These are phyloP conservation scores for Diaporthe aspalathi DNA, from an alignment of 2,329 filamentous ascomycete species.

Conservation along the genomic window DNA sequence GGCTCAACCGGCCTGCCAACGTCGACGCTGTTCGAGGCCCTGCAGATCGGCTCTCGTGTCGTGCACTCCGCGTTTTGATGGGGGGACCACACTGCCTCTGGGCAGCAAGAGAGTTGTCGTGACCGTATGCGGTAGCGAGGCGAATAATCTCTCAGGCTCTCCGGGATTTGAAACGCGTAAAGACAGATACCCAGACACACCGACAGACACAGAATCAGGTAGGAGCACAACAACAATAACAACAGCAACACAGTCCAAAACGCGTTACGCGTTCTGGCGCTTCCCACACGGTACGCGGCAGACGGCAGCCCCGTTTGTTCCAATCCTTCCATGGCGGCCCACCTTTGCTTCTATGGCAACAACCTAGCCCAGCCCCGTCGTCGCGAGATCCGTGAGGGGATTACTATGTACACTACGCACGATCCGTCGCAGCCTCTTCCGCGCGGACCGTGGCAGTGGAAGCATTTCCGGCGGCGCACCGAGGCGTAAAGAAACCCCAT, in stretches of 20 bases:
- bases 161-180: conserved; percentile 28
- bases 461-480: conserved; percentile 19
- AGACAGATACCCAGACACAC: conserved; percentile 27
- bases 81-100: conserved; percentile 18
- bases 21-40: conserved; percentile 20
- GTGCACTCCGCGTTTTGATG: conserved; percentile 31
- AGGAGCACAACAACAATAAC: conserved; percentile 20
- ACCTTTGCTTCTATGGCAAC: conserved; percentile 25
- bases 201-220: conserved; percentile 23
- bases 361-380: conserved; percentile 10
- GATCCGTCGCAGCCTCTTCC: not conserved
- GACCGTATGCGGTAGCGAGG: conserved; percentile 22
- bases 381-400: conserved; percentile 3
- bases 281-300: conserved; percentile 26
- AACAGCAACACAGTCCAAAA: conserved; percentile 31
- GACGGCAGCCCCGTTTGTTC: conserved; percentile 15
- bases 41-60: conserved; percentile 23
- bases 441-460: not conserved
- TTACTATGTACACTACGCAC: not conserved
- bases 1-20: conserved; percentile 17
- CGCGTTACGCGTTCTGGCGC: conserved; percentile 36
- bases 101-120: conserved; percentile 4
- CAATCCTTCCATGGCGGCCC: conserved; percentile 16
- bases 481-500: conserved; percentile 24
- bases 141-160: not conserved